These are phyloP conservation scores for Penicillium vulpinum DNA, from an alignment of 2,329 filamentous ascomycete genomes.

Conservation along the genomic window DNA sequence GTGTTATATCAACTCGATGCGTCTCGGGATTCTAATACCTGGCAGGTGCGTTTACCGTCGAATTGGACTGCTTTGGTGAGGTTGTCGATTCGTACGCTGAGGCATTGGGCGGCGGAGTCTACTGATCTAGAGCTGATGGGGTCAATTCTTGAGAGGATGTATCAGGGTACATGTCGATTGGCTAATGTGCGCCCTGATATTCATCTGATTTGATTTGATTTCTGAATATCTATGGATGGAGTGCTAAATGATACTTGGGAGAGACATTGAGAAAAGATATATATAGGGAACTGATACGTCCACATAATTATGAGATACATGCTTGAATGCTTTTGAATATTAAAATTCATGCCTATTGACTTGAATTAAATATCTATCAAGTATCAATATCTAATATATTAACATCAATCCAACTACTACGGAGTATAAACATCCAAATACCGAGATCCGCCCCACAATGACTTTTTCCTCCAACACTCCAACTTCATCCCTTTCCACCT, in stretches of 20 bases:
- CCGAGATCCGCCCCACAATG: slow-evolving; percentile 5
- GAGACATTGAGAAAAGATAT: not conserved
- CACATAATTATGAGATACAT: not conserved
- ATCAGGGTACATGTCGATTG: slow-evolving; percentile 23
- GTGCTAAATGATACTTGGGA: not conserved
- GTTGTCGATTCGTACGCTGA: slow-evolving; percentile 19
- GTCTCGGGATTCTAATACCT: not conserved
- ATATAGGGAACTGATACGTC: not conserved
- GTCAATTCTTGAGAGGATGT: slow-evolving; percentile 24
- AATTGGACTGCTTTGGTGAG: slow-evolving; percentile 24
- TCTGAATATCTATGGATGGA: too few species aligned
- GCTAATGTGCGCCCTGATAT: slow-evolving; percentile 16
- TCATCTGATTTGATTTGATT: slow-evolving; percentile 6
- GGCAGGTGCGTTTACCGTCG: slow-evolving; percentile 11
- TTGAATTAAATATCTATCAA: too few species aligned
- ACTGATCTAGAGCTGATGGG: slow-evolving; percentile 24
- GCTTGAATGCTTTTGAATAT: not conserved
- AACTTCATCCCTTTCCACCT: not conserved
- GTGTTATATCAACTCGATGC: slow-evolving; percentile 17
- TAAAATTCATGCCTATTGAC: too few species aligned
- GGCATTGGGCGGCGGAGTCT: slow-evolving; percentile 19
- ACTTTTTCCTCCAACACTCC: slow-evolving; percentile 6
- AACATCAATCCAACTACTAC: not conserved
- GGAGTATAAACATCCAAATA: not conserved
- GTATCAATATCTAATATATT: not conserved